Percentiles rank a stretch among this genome's conserved stretches.
These are phyloP conservation scores for Bryoglossum gracile DNA, from an alignment of 495 filamentous ascomycete genomes.

Conservation along the genomic window DNA sequence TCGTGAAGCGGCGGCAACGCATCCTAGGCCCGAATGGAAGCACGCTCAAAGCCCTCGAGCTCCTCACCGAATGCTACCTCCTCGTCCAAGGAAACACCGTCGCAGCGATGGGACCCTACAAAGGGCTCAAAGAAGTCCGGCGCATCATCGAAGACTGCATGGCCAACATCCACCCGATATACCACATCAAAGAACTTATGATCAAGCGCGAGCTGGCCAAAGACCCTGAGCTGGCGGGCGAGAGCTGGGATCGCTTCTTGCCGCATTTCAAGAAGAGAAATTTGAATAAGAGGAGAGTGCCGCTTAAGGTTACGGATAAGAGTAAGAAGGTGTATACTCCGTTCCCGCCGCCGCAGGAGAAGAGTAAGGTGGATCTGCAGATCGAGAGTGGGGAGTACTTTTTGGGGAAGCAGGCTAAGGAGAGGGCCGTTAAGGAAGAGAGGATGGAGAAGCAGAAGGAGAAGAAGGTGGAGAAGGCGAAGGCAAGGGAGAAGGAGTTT, in stretches of 20 bases:
- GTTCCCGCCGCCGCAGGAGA: slow-evolving; percentile 48
- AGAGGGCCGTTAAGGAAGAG: slow-evolving; percentile 70
- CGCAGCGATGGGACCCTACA: slow-evolving; percentile 80
- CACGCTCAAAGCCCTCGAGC: slow-evolving; percentile 88
- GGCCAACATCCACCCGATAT: slow-evolving; percentile 89
- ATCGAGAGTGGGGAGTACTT: slow-evolving; percentile 98
- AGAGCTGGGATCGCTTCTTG: slow-evolving; percentile 94
- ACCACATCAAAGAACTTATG: slow-evolving; percentile 98
- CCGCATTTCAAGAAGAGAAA: slow-evolving; percentile 97
- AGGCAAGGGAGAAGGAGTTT: slow-evolving; percentile 76
- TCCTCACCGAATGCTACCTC: slow-evolving; percentile 91
- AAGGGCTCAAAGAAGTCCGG: slow-evolving; percentile 88
- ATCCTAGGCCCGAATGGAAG: slow-evolving; percentile 77
- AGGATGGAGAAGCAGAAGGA: slow-evolving; percentile 70
- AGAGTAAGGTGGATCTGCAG: slow-evolving; percentile 93
- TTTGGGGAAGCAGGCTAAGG: slow-evolving; percentile 83
- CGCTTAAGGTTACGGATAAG: slow-evolving; percentile 87
- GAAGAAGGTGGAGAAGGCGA: slow-evolving; percentile 85
- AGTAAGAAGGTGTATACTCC: slow-evolving; percentile 88
- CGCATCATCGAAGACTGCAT: slow-evolving; percentile 92
- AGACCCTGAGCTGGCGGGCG: slow-evolving; percentile 76
- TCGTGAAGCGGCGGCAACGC: slow-evolving; percentile 90
- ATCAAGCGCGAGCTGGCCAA: slow-evolving; percentile 98
- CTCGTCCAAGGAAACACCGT: slow-evolving; percentile 98
- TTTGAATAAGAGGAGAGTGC: slow-evolving; percentile 73